Conservation (phyloP, 2,329 filamentous ascomycete genomes). For the Tolypocladium tropicale region DNA sequence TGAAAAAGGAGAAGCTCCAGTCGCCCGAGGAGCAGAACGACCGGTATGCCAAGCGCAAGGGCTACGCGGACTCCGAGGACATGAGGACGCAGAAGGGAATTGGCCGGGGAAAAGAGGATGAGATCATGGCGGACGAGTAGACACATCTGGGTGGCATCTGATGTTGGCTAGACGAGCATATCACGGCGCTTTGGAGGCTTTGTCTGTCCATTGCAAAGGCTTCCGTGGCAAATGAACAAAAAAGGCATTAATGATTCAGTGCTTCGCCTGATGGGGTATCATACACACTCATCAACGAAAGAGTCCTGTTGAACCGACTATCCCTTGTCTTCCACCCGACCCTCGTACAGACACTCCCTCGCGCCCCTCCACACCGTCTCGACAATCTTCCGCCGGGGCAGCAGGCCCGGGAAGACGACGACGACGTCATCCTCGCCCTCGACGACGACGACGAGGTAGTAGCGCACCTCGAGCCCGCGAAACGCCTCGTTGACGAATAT, state of each 20-base stretch:
- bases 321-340: constrained; percentile 20
- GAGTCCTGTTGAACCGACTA: constrained; percentile 2
- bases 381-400: constrained; percentile 65
- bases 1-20: constrained; percentile 38
- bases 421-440: constrained; percentile 81
- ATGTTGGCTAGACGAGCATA: neutral
- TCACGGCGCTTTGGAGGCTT: neutral
- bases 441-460: constrained; percentile 83
- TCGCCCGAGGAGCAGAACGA: constrained; percentile 48
- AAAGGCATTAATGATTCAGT: neutral
- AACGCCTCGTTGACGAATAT: constrained; percentile 95
- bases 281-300: neutral
- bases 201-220: neutral
- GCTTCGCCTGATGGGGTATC: neutral
- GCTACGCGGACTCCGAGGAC: constrained; percentile 42
- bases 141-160: no score
- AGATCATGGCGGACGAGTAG: constrained; percentile 13
- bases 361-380: constrained; percentile 87
- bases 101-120: constrained; percentile 18
- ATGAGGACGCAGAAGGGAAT: constrained; percentile 25
- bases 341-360: constrained; percentile 67
- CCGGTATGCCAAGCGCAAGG: constrained; percentile 50
- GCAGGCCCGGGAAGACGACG: constrained; percentile 81
- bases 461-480: constrained; percentile 78
- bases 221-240: neutral